These are phyloP conservation scores for Metarhizium sp. DNA, from an alignment of 2,329 filamentous ascomycete genomes.

Conservation along the genomic window DNA sequence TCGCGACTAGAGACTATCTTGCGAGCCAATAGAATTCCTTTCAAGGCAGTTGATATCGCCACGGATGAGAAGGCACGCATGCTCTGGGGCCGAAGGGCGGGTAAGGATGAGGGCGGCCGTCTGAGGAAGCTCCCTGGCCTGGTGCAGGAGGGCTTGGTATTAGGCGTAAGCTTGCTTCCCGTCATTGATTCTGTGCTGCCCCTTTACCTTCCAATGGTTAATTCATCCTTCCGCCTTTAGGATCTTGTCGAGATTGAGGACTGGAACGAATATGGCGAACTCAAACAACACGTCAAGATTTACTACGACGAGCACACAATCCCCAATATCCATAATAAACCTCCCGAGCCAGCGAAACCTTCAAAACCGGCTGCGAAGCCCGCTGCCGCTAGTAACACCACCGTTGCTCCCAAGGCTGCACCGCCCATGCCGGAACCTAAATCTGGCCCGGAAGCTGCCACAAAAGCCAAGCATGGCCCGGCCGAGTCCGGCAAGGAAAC, in stretches of 20 bases:
- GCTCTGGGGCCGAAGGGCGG: constrained; percentile 77
- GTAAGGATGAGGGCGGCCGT: constrained; percentile 55
- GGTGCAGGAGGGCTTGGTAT: constrained; percentile 75
- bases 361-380: constrained; percentile 15
- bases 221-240: constrained; percentile 33
- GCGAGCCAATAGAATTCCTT: constrained; percentile 87
- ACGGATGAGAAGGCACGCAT: constrained; percentile 82
- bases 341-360: constrained; percentile 29
- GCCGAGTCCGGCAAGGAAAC: constrained; percentile 10
- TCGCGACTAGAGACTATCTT: constrained; percentile 94
- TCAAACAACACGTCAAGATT: constrained; percentile 74
- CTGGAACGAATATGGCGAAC: constrained; percentile 97
- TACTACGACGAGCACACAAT: constrained; percentile 55
- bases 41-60: constrained; percentile 84
- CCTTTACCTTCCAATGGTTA: background rate
- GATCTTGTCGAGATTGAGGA: constrained; percentile 93
- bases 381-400: constrained; percentile 11
- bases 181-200: background rate
- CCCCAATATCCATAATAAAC: constrained; percentile 43
- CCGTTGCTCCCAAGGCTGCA: constrained; percentile 12
- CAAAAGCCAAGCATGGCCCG: constrained; percentile 17
- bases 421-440: constrained; percentile 13
- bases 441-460: constrained; percentile 9
- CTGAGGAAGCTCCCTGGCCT: constrained; percentile 75
- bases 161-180: constrained; percentile 59